Percentiles rank a stretch among this genome's conserved stretches.
These are phyloP conservation scores for Spathaspora hagerdaliae DNA, from an alignment of 805 yeast genomes.

Conservation along the genomic window DNA sequence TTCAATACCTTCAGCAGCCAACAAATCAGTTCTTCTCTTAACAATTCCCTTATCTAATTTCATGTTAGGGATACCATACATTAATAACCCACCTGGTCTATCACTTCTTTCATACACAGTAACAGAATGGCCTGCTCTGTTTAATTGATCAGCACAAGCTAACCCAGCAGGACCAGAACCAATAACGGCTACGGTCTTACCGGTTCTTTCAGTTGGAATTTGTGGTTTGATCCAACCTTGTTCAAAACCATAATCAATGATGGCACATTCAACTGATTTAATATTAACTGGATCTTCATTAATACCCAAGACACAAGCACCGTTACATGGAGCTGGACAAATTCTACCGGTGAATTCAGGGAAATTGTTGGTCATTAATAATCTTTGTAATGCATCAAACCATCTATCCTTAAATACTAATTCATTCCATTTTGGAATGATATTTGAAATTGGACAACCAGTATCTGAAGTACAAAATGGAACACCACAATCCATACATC, in stretches of 20 bases:
- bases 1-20: conserved; percentile 85
- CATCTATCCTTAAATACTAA: conserved; percentile 92
- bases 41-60: conserved; percentile 91
- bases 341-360: conserved; percentile 98
- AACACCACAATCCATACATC: conserved; percentile 99
- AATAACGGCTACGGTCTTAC: conserved; percentile 77
- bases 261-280: conserved; percentile 92
- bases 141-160: conserved; percentile 95
- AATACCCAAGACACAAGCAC: conserved; percentile 89
- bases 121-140: conserved; percentile 91
- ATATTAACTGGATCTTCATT: conserved; percentile 95
- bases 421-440: conserved; percentile 98
- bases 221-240: conserved; percentile 93
- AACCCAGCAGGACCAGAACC: conserved; percentile 98
- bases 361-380: conserved; percentile 95
- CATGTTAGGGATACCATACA: conserved; percentile 99
- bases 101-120: conserved; percentile 92
- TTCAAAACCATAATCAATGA: conserved; percentile 92
- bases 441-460: conserved; percentile 96
- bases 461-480: conserved; percentile 98
- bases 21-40: conserved; percentile 85
- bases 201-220: conserved; percentile 78
- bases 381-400: conserved; percentile 87
- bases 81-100: conserved; percentile 93
- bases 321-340: conserved; percentile 99